A percentile compares a stretch with the other conserved stretches of the same genome.
Conservation (phyloP, 75 land plant species). For the Sequoiadendron giganteum region DNA sequence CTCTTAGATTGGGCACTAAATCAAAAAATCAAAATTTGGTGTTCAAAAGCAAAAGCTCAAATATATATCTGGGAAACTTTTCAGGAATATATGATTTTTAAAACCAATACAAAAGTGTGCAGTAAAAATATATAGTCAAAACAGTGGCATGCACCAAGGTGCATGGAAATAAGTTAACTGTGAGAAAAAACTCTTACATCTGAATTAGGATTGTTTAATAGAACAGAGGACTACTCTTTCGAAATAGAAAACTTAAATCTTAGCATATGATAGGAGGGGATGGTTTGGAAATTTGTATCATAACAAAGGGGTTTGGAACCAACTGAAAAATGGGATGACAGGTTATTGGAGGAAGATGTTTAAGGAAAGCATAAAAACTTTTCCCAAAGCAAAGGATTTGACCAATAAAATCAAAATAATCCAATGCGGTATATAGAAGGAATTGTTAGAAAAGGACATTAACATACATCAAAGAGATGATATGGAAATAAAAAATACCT, state of each 20-base stretch:
- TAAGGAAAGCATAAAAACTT: neutral
- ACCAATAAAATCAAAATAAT: neutral
- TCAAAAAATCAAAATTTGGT: neutral
- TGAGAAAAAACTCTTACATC: neutral
- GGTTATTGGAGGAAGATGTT: neutral
- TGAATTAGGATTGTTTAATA: neutral
- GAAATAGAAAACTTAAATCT: neutral
- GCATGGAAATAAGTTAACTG: neutral
- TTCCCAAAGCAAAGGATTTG: neutral
- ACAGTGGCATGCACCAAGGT: neutral
- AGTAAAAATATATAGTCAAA: neutral
- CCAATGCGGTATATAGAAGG: neutral
- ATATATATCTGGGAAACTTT: neutral
- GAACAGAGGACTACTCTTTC: neutral
- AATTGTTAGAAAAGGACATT: neutral
- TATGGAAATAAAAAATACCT: neutral
- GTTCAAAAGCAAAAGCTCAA: neutral
- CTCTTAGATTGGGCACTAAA: neutral
- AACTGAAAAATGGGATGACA: neutral
- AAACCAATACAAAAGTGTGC: neutral
- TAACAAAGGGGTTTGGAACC: neutral
- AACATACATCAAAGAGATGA: neutral
- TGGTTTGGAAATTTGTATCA: neutral
- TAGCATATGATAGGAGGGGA: neutral
- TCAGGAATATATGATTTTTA: neutral